A percentile compares a stretch with the other conserved stretches of the same genome.
Evolutionary conservation across 2,329 filamentous ascomycete species (phyloP).

Genomic region (Nannizziopsis arthrosporioides): DNA sequence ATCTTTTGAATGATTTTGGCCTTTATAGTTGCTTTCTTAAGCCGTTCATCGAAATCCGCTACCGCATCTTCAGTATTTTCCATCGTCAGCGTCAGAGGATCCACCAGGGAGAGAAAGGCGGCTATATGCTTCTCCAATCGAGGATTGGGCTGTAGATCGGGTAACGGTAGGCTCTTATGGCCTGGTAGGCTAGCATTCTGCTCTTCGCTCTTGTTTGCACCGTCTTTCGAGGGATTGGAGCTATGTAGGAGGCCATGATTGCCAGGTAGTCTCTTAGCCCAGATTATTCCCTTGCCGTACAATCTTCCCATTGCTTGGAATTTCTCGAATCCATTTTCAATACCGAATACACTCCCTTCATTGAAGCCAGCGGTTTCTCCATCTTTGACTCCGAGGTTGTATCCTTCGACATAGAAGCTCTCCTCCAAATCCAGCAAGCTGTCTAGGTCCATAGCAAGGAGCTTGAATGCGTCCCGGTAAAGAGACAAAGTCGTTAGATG

Average conservation of each 20-base stretch:
- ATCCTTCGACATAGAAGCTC: slow-evolving; percentile 71
- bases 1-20: slow-evolving; percentile 73
- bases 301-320: slow-evolving; percentile 69
- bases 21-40: slow-evolving; percentile 74
- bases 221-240: not conserved
- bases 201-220: not conserved
- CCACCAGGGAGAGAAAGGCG: slow-evolving; percentile 63
- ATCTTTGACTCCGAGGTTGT: slow-evolving; percentile 60
- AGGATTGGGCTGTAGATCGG: slow-evolving; percentile 22
- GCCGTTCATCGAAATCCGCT: slow-evolving; percentile 77
- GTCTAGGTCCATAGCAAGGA: slow-evolving; percentile 39
- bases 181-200: not conserved
- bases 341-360: slow-evolving; percentile 80
- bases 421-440: slow-evolving; percentile 50
- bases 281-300: slow-evolving; percentile 69
- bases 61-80: slow-evolving; percentile 82
- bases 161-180: slow-evolving; percentile 2
- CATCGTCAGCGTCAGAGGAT: slow-evolving; percentile 64
- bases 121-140: slow-evolving; percentile 66
- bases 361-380: slow-evolving; percentile 66
- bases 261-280: slow-evolving; percentile 57
- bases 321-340: slow-evolving; percentile 90
- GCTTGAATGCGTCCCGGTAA: not conserved
- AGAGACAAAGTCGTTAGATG: not conserved
- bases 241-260: slow-evolving; percentile 11